phyloP scores from a whole-genome alignment of 1,284 basidiomycete genomes.

The Cutaneotrichosporon sp. region DNA sequence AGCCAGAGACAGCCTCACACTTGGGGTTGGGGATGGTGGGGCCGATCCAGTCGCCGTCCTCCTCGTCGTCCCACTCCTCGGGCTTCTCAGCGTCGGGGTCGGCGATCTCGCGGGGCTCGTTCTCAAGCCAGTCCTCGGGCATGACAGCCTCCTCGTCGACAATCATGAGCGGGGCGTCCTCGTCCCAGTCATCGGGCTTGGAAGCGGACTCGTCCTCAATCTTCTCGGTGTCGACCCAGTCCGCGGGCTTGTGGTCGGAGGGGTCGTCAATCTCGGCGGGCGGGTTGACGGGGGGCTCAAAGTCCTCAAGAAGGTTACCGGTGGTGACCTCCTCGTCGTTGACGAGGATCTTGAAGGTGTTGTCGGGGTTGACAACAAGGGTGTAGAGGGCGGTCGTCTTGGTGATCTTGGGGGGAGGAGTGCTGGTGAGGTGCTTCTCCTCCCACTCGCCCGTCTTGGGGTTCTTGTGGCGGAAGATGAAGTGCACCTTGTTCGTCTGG shows the following conservation, averaged over 20 bases:
- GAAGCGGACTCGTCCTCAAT: conserved; percentile 79
- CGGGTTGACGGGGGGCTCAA: conserved; percentile 92
- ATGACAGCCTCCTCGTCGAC: conserved; percentile 78
- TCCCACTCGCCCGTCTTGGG: conserved; percentile 85
- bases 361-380: conserved; percentile 85
- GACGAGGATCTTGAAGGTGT: conserved; percentile 88
- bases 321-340: conserved; percentile 77
- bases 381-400: conserved; percentile 90
- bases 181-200: conserved; percentile 96
- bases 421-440: conserved; percentile 87
- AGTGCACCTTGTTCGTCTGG: conserved; percentile 65
- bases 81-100: conserved; percentile 96
- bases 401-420: conserved; percentile 79
- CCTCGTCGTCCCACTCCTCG: conserved; percentile 98
- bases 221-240: conserved; percentile 87
- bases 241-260: conserved; percentile 79
- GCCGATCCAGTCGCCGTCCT: conserved; percentile 97
- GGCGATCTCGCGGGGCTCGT: conserved; percentile 74
- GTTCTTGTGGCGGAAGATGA: conserved; percentile 96
- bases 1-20: conserved; percentile 84
- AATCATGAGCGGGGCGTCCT: conserved; percentile 86
- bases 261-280: conserved; percentile 85
- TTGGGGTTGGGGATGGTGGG: conserved; percentile 84
- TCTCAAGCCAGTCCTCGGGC: conserved; percentile 92
- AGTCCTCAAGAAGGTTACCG: conserved; percentile 89